Evolutionary conservation across 2,329 filamentous ascomycete species (phyloP), one percentile per base, ranked within the genome.

Genomic region (Intubia oerlemansii): DNA sequence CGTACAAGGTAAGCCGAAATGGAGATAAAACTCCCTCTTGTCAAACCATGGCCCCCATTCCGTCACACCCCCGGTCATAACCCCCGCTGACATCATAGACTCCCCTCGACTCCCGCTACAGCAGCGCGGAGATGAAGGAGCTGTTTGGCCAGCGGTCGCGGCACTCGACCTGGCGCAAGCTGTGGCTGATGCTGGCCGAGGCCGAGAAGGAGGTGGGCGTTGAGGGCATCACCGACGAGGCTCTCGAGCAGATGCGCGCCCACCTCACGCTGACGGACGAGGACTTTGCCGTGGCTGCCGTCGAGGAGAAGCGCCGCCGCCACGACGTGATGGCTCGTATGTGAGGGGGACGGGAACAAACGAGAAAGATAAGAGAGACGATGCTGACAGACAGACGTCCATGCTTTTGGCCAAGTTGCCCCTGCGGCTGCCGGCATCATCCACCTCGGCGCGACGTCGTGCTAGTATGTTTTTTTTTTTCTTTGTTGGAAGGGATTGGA

Each of bases 101-200:
- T 24, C 66, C 74, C 19, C 55, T 82, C 40, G 70, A 65, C 39
- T 62, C 60, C 40, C 66, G 80, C 41, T 88, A 88, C 57, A 71
- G 70, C 51, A 76, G 64, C 51, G 46, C 50, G 37, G 75, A 77
- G 52, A 84, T 88, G 76, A 64, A 72, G 42, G 61, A 64, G 38
- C 66, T 92, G 36, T 93, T 92, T 59, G 74, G 71, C 40, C 67
- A 73, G 34, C 67, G 80, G 24, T 73, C 68, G 30, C 64, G 81
- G 17, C 69, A 72, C 48, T 72, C 67, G 24, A 81, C 70, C 31
- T 90, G 81, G 81, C 69, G 82, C 38, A 63, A 78, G 47, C 66
- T 92, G 12, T 93, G 84, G 84, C 56, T 85, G 25, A 71, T 63
- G 52, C 73, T 92, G 9, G 82, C 82, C 15, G 74, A 91, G 57